Evolutionary conservation across 768 basidiomycete genomes (phyloP), one percentile per base, ranked within the genome.

Genomic region (Panellus pusillus): DNA sequence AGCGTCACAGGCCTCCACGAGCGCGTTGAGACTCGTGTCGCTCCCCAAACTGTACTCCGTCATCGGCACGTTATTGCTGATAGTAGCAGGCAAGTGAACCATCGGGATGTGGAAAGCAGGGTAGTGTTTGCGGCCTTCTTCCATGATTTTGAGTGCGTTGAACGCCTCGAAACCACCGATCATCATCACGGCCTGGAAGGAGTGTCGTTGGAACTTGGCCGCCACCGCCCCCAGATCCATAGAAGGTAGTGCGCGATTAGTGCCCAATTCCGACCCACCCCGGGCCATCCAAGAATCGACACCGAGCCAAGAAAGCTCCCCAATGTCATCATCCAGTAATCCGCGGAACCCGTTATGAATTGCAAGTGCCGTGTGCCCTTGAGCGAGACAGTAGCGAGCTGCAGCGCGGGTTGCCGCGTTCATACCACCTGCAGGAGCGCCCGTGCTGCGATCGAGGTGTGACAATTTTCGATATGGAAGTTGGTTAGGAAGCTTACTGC

Each of bases 151-250:
- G 51, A 98, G 68, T 7, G 93, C 77, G 58, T 77, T 85, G 77
- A 97, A 96, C 5, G 91, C 91, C 70, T 99, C 97, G 67, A 98
- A 99, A 0, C 97, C 97, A 46, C 97, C 97, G 61, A 98, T 90
- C 68, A 99, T 79, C 63, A 98, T 69, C 42, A 99, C 67, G 2
- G 77, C 90, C 58, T 98, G 80, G 58, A 98, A 72, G 31, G 74
- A 70, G 68, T 91, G 86, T 62, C 92, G 72, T 71, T 98, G 94
- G 80, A 99, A 93, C 64, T 92, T 91, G 40, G 92, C 75, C 4
- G 97, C 97, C 38, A 98, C 79, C 11, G 82, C 83, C 1, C 94
- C 96, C 40, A 98, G 81, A 70, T 98, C 93, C 44, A 82, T 72
- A 43, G 88, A 87, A 17, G 97, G 97, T 40, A 93, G 74, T 11